These are phyloP conservation scores for Sarocladiaceae sp. DNA, from an alignment of 2,329 filamentous ascomycete species.

Conservation along the genomic window DNA sequence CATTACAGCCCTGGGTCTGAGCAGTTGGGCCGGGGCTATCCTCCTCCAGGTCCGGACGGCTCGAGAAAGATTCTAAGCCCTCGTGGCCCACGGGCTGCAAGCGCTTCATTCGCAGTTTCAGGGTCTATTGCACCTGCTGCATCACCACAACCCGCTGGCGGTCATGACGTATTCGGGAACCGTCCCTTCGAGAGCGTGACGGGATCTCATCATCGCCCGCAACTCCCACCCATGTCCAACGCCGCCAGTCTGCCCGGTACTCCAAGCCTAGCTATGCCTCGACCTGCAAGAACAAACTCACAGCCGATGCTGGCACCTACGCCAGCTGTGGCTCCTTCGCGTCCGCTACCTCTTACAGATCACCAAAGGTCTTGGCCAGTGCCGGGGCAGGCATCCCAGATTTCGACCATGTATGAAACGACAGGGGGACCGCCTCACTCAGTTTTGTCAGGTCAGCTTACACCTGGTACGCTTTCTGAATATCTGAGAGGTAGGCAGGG, in stretches of 20 bases:
- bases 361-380: background rate
- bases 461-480: no score
- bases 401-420: background rate
- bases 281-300: background rate
- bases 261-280: background rate
- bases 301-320: background rate
- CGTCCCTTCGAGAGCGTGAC: no score
- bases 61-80: constrained; percentile 1
- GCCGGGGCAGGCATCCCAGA: background rate
- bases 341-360: background rate
- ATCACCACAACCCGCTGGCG: no score
- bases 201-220: no score
- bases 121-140: no score
- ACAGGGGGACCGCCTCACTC: background rate
- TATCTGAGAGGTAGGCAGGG: background rate
- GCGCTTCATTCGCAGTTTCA: background rate
- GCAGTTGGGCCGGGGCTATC: background rate
- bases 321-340: background rate
- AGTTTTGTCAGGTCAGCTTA: background rate
- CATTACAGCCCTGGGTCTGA: background rate
- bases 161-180: no score
- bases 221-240: constrained; percentile 4
- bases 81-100: constrained; percentile 2
- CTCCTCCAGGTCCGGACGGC: background rate
- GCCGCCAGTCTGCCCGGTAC: constrained; percentile 1